Conservation (phyloP, 2,329 filamentous ascomycete genomes). For the Tolypocladium nubicola region DNA sequence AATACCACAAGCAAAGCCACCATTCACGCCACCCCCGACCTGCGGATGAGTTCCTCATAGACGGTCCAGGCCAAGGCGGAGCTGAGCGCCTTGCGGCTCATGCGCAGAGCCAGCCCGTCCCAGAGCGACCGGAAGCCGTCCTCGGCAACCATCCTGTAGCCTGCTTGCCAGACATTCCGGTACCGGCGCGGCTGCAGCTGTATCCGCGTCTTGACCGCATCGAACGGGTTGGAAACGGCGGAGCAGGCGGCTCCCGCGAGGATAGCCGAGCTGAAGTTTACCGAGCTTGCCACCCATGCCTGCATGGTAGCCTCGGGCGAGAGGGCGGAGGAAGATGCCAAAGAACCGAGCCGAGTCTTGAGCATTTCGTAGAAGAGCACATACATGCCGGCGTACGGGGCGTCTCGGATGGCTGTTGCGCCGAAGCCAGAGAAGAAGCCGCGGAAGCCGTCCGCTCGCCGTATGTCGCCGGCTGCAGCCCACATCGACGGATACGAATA, state of each 20-base stretch:
- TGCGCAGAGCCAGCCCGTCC: constrained; percentile 75
- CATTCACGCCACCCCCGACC: constrained; percentile 18
- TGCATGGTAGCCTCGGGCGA: constrained; percentile 14
- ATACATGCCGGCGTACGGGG: constrained; percentile 93
- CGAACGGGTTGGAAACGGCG: constrained; percentile 88
- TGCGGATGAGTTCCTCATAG: constrained; percentile 84
- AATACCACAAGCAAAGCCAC: not conserved
- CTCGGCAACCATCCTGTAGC: constrained; percentile 65
- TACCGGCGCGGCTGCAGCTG: constrained; percentile 82
- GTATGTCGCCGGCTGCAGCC: constrained; percentile 64
- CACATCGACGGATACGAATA: constrained; percentile 74
- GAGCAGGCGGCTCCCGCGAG: constrained; percentile 76
- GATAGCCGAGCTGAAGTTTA: constrained; percentile 80
- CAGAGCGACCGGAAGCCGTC: constrained; percentile 75
- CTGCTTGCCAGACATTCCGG: constrained; percentile 70
- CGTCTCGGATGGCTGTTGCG: constrained; percentile 84
- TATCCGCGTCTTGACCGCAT: constrained; percentile 89
- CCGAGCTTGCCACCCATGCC: constrained; percentile 37
- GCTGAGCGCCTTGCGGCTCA: constrained; percentile 84
- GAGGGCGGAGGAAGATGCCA: constrained; percentile 7
- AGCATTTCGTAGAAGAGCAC: constrained; percentile 86
- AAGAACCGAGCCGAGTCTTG: constrained; percentile 47
- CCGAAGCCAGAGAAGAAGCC: constrained; percentile 94
- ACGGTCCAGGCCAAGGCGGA: constrained; percentile 95
- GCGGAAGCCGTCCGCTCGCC: constrained; percentile 58